These are phyloP conservation scores for Nicotiana benthamiana DNA, from an alignment of 257 asterid species.

Conservation along the genomic window DNA sequence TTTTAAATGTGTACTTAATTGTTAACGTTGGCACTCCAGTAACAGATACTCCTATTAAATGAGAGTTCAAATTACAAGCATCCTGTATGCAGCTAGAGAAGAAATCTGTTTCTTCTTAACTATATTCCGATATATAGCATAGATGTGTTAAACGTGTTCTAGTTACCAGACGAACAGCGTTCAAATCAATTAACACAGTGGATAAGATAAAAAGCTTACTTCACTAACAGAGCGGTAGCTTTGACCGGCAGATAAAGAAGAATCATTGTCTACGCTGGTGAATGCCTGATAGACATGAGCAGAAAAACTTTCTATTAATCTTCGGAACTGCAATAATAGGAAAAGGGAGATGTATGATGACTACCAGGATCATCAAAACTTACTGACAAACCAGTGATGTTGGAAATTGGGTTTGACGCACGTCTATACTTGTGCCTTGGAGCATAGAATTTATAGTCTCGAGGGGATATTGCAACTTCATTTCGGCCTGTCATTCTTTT, in stretches of 20 bases:
- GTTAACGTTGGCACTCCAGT: not conserved
- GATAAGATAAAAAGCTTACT: conserved; percentile 34
- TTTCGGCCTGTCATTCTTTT: conserved; percentile 85
- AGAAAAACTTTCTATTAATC: not conserved
- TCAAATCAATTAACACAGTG: not conserved
- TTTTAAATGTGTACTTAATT: not conserved
- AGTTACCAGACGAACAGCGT: not conserved
- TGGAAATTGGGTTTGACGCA: conserved; percentile 60
- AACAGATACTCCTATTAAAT: not conserved
- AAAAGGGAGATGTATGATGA: conserved; percentile 15
- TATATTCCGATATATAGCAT: not conserved
- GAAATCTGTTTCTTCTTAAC: not conserved
- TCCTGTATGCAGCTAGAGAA: not conserved
- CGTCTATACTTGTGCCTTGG: conserved; percentile 97
- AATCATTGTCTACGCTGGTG: conserved; percentile 53
- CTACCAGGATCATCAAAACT: conserved; percentile 18
- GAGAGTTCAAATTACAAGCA: not conserved
- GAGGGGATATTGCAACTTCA: conserved; percentile 67
- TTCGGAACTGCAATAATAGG: conserved; percentile 9
- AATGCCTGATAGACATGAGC: conserved; percentile 39
- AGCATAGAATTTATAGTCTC: conserved; percentile 95
- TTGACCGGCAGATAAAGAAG: conserved; percentile 52
- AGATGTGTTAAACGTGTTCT: not conserved
- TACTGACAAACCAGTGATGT: conserved; percentile 69
- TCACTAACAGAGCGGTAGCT: conserved; percentile 52